Evolutionary conservation across 148 eudicot species (phyloP), one percentile per base, ranked within the genome.

Genomic region (Fagopyrum tataricum): DNA sequence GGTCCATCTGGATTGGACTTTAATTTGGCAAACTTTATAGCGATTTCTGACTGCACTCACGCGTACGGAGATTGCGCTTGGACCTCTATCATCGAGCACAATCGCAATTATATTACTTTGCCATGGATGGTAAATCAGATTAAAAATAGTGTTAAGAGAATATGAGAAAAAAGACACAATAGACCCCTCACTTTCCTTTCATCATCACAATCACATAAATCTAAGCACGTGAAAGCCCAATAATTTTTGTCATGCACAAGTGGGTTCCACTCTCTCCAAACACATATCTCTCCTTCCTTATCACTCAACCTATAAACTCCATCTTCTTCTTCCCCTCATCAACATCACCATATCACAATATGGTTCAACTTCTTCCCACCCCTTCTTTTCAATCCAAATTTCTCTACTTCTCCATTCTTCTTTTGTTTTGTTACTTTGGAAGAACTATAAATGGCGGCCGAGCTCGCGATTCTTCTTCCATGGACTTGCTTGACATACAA

Each of bases 191-290:
- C 11, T 20, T 55, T 18, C 24, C 24, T 18, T 10, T 61, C 41
- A 11, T 37, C 42, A 64, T 31, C n/a, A 37, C 69, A 64, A 14
- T 64, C 12, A 26, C 67, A 17, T 64, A 64, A 64, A 43, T 31
- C 20, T 37, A 2, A 3, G 69, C 69, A 64, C 69, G 69, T 64
- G 69, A 64, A 64, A 64, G 43, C 43, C 42, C 69, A 64, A 64
- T 64, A 31, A 64, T 64, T 64, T 37, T 13, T 13, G 44, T n/a
- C 24, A 55, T 55, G 10, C 61, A 55, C 61, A 55, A 55, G 20
- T 64, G 68, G 68, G 68, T 17, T 37, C 68, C 68, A 64, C 68
- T 58, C 66, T 24, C 17, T 58, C 13, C 9, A 20, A 7, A 20
- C n/a, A n/a, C n/a, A 26, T 2, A 26, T 26, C 1, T 26, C 31